Evolutionary conservation across 257 asterid species (phyloP).

Genomic region (Phtheirospermum japonicum): DNA sequence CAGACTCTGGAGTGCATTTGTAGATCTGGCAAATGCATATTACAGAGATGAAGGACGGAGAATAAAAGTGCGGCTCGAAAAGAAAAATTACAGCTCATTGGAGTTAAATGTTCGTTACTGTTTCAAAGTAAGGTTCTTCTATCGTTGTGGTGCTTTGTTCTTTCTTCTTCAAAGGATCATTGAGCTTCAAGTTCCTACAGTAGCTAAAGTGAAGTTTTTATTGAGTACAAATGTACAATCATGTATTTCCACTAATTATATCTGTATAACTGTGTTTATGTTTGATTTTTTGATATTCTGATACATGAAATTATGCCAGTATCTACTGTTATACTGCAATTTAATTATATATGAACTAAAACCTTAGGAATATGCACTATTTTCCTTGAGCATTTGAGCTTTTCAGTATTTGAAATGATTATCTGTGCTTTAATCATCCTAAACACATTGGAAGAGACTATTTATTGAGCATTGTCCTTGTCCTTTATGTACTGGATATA

Average conservation of each 20-base stretch:
- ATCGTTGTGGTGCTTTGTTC: constrained; percentile 19
- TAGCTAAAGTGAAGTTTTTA: constrained; percentile 19
- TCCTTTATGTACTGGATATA: constrained; percentile 14
- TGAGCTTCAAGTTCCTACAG: constrained; percentile 14
- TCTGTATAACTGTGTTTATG: constrained; percentile 14
- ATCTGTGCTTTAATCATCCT: constrained; percentile 22
- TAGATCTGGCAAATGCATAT: constrained; percentile 68
- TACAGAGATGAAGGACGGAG: constrained; percentile 90
- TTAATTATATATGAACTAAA: background rate
- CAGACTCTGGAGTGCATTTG: constrained; percentile 69
- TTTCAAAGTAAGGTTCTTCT: constrained; percentile 66
- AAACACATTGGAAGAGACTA: constrained; percentile 12
- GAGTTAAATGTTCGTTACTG: constrained; percentile 86
- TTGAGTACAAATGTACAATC: constrained; percentile 24
- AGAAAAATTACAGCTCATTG: constrained; percentile 56
- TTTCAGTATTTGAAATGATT: constrained; percentile 13
- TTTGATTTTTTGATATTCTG: background rate
- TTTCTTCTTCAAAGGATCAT: constrained; percentile 3
- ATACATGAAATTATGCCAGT: constrained; percentile 17
- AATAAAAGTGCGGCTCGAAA: constrained; percentile 75
- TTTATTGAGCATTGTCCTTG: background rate
- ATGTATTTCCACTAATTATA: constrained; percentile 12
- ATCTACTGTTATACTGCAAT: constrained; percentile 13
- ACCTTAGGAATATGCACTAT: constrained; percentile 4
- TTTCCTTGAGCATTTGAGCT: background rate